Evolutionary conservation across 371 early-diverging fungal genomes (phyloP).

Genomic region (Nematocida sp.): DNA sequence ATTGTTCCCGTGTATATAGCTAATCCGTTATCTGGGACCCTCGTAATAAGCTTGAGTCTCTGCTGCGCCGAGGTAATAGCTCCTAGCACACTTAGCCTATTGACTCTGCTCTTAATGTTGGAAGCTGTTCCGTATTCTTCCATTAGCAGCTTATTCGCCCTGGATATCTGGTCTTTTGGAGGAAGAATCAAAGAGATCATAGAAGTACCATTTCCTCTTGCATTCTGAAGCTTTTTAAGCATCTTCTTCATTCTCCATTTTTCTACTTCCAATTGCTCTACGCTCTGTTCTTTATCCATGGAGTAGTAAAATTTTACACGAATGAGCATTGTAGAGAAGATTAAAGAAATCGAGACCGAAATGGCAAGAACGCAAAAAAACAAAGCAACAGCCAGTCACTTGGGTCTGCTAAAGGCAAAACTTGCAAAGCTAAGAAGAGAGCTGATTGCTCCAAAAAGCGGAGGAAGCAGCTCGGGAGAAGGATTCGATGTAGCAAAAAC

Average conservation of each 20-base stretch:
- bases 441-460: conserved; percentile 72
- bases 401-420: conserved; percentile 87
- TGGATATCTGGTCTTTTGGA: conserved; percentile 83
- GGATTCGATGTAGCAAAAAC: conserved; percentile 92
- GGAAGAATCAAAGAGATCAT: conserved; percentile 97
- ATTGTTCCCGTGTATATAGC: conserved; percentile 90
- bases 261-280: conserved; percentile 52
- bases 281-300: conserved; percentile 53
- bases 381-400: conserved; percentile 89
- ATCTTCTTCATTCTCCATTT: conserved; percentile 88
- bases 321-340: conserved; percentile 68
- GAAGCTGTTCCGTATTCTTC: conserved; percentile 99
- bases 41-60: conserved; percentile 85
- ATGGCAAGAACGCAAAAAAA: conserved; percentile 87
- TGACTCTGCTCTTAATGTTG: conserved; percentile 98
- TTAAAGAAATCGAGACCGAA: conserved; percentile 70
- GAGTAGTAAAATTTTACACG: conserved; percentile 35
- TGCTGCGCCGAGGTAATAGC: conserved; percentile 98
- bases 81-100: conserved; percentile 86
- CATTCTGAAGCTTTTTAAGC: conserved; percentile 84
- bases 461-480: conserved; percentile 66
- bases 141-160: conserved; percentile 83
- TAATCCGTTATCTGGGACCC: conserved; percentile 81
- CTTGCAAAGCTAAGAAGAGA: conserved; percentile 88
- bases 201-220: conserved; percentile 95